Percentiles rank a stretch among this genome's conserved stretches.
Conservation (phyloP, 768 basidiomycete genomes). For the Pulveroboletus sp. region DNA sequence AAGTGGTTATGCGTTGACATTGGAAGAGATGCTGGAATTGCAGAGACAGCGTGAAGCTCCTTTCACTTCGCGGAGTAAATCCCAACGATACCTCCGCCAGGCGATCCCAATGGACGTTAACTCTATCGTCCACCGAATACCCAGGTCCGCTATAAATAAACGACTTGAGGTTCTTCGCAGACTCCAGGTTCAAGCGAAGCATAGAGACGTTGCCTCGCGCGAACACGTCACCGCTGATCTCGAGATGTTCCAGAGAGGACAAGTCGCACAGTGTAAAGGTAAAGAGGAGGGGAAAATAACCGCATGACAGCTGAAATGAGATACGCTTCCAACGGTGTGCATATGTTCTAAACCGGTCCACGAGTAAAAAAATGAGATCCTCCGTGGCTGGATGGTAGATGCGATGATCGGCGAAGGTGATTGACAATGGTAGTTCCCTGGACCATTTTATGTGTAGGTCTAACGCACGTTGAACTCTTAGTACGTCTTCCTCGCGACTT, state of each 20-base stretch:
- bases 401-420: constrained; percentile 13
- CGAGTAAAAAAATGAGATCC: constrained; percentile 9
- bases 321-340: constrained; percentile 16
- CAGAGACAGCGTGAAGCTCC: constrained; percentile 1
- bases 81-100: constrained; percentile 13
- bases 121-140: not conserved
- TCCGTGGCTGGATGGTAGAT: constrained; percentile 1
- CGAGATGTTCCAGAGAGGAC: constrained; percentile 11
- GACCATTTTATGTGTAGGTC: constrained; percentile 16
- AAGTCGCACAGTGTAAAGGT: constrained; percentile 15
- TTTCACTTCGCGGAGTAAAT: constrained; percentile 2
- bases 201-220: not conserved
- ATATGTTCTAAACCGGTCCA: constrained; percentile 6
- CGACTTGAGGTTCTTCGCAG: constrained; percentile 14
- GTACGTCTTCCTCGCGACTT: constrained; percentile 1
- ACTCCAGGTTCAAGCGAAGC: not conserved
- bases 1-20: constrained; percentile 20
- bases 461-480: not conserved
- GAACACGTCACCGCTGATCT: constrained; percentile 3
- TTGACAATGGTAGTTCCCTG: constrained; percentile 11
- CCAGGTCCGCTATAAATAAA: constrained; percentile 13
- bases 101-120: constrained; percentile 11
- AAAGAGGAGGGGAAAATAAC: constrained; percentile 15
- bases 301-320: constrained; percentile 5
- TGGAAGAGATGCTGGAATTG: constrained; percentile 4